Base-by-base conservation (phyloP, 169 alveolate genomes). In the Eimeria necatrix region DNA sequence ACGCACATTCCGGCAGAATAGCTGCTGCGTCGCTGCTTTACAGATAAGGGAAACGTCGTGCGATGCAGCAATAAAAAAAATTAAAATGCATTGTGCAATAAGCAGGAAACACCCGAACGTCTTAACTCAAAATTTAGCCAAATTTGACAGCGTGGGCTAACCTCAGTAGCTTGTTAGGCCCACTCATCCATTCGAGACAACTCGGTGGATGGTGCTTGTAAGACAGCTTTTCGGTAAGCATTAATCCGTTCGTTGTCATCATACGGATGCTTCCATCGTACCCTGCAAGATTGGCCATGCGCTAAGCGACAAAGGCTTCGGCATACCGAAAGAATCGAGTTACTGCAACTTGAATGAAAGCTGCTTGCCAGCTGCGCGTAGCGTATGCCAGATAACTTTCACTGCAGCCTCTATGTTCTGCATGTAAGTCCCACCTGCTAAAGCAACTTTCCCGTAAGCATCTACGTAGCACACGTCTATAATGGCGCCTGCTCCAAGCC, bases 151-250 rank as follows among this genome's bases (percentile, higher is more conserved):
- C 2, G 1, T 18, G 20, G 60, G 56, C 91, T 53, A 9, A 59
- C 91, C 91, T 84, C 78, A 84, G 91, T 4, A 84, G 78, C 46
- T 84, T 84, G 91, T 84, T 84, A 16, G 91, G 24, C n/a, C 91
- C 91, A 56, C 78, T 26, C 78, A 84, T 84, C 91, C 91, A 84
- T 84, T 84, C 91, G 32, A 84, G 91, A 6, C 91, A 84, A 32
- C 78, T 84, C 0, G 91, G 91, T 49, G 91, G 91, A n/a, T 84
- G 76, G 53, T 84, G 91, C 60, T 84, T 84, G 76, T 59, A 84
- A 48, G 78, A 84, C 3, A 84, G 78, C 59, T 84, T 84, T 84
- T 84, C 76, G 68, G 78, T 84, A 9, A 84, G 76, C 91, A 59
- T 59, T 4, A 84, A 56, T 41, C 91, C 91, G 46, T 84, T 84